Evolutionary conservation across 2,329 filamentous ascomycete species (phyloP).

Genomic region (Talaromyces sp.): DNA sequence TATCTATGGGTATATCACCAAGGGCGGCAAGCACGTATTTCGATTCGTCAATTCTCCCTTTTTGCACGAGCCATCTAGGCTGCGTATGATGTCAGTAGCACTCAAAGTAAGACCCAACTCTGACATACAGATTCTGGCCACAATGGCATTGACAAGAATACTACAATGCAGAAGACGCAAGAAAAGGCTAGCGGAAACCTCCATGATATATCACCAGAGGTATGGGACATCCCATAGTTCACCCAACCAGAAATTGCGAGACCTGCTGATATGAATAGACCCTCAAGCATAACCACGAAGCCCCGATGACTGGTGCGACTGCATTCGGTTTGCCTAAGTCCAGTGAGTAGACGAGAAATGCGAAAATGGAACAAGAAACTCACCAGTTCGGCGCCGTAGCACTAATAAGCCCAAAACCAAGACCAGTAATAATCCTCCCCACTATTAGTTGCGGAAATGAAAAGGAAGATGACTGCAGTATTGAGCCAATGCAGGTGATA

Average conservation of each 20-base stretch:
- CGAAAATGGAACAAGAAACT: no score
- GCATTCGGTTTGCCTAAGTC: slow-evolving; percentile 37
- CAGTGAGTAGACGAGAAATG: no score
- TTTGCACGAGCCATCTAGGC: slow-evolving; percentile 43
- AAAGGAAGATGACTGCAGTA: slow-evolving; percentile 31
- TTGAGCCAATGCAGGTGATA: slow-evolving; percentile 41
- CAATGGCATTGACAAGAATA: slow-evolving; percentile 30
- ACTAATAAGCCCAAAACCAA: slow-evolving; percentile 55
- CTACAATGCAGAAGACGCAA: slow-evolving; percentile 40
- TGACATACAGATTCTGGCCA: slow-evolving; percentile 24
- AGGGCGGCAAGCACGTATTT: slow-evolving; percentile 51
- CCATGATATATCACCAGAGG: slow-evolving; percentile 30
- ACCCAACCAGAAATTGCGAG: slow-evolving; percentile 20
- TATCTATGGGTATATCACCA: slow-evolving; percentile 28
- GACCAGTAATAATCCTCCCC: slow-evolving; percentile 48
- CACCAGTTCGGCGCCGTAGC: slow-evolving; percentile 49
- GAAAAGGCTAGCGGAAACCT: slow-evolving; percentile 47
- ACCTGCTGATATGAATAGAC: slow-evolving; percentile 35
- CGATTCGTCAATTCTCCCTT: slow-evolving; percentile 62
- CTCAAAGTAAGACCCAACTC: no score
- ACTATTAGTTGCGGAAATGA: slow-evolving; percentile 48
- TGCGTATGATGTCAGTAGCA: no score
- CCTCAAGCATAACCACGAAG: slow-evolving; percentile 52
- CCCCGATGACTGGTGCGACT: slow-evolving; percentile 49
- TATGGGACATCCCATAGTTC: slow-evolving; percentile 17